Percentiles rank a stretch among this genome's conserved stretches.
These are phyloP conservation scores for Pythium monospermum DNA, from an alignment of 352 stramenopile species.

Conservation along the genomic window DNA sequence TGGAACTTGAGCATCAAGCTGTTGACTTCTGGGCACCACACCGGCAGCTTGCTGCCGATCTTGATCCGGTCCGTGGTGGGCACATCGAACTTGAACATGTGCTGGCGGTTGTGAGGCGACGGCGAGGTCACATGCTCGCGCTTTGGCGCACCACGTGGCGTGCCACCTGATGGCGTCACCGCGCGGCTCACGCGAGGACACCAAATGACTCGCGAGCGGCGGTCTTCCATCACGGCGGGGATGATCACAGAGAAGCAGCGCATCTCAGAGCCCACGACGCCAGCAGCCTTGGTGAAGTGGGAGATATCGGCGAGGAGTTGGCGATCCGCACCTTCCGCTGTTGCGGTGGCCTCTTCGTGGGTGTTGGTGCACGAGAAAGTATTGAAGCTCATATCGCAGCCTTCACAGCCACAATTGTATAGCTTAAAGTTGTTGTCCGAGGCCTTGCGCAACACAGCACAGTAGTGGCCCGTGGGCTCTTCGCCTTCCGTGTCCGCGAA, in stretches of 20 bases:
- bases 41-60: slow-evolving; percentile 78
- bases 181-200: slow-evolving; percentile 66
- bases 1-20: slow-evolving; percentile 89
- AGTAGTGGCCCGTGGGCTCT: slow-evolving; percentile 65
- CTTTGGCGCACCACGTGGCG: slow-evolving; percentile 44
- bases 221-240: slow-evolving; percentile 78
- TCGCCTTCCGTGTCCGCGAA: slow-evolving; percentile 64
- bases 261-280: slow-evolving; percentile 74
- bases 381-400: slow-evolving; percentile 80
- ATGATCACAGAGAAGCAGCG: slow-evolving; percentile 77
- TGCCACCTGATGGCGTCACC: slow-evolving; percentile 56
- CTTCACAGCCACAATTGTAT: slow-evolving; percentile 83
- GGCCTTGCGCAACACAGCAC: slow-evolving; percentile 65
- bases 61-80: slow-evolving; percentile 70
- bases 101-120: slow-evolving; percentile 62
- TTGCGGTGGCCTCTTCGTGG: slow-evolving; percentile 35
- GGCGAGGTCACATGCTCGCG: slow-evolving; percentile 63
- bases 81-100: slow-evolving; percentile 72
- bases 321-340: slow-evolving; percentile 52
- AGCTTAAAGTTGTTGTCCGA: slow-evolving; percentile 84
- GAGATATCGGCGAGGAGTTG: slow-evolving; percentile 83
- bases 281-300: slow-evolving; percentile 76
- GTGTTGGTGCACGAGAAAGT: slow-evolving; percentile 83
- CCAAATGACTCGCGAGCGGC: slow-evolving; percentile 76
- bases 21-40: slow-evolving; percentile 85